Base-by-base conservation (phyloP, 2,329 filamentous ascomycete genomes). In the Aspergillus udagawae region DNA sequence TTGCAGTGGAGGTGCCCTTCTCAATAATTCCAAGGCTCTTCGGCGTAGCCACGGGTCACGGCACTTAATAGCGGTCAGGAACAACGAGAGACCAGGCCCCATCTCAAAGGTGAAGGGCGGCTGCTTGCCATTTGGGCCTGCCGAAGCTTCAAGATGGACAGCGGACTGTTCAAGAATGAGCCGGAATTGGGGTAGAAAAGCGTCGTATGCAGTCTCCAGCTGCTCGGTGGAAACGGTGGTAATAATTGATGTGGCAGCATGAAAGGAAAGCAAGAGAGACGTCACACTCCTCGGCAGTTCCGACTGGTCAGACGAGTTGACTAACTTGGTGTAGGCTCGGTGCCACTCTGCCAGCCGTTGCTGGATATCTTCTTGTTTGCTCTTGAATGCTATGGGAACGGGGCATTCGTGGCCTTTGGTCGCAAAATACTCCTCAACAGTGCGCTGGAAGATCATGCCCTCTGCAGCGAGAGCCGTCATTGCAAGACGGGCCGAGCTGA, bases 401-500 rank as follows among this genome's bases (percentile, higher is more conserved):
- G 25, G 23, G 1, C 28, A 8, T 25, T 58, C 42, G 4, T 23
- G 41, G 44, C 20, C 32, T 7, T 44, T 45, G 48, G 29, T 20
- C 35, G 49, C 14, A 48, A 42, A 7, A 54, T 60, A 6, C 27
- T 52, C 32, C 7, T 48, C 48, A 8, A 51, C 41, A 17, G 50
- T 44, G 8, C 53, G 54, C 17, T 56, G 41, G 7, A 60, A 52
- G 1, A 60, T 49, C 35, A 54, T 44, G 12, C 38, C 25, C 35
- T 56, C 53, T 0, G 53, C 48, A 9, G 47, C 27, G 2, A 60
- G 48, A n/a, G 29, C 29, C 2, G 48, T 32, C 6, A 60, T 45
- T 6, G 53, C 49, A n/a, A 49, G 32, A n/a, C 59, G 47, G 12
- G 56, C 59, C 2, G 49, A 29, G 10, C 61, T 66, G 5, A 70